A percentile compares a stretch with the other conserved stretches of the same genome.
Conservation (phyloP, 2,329 filamentous ascomycete species). For the Fusarium redolens region DNA sequence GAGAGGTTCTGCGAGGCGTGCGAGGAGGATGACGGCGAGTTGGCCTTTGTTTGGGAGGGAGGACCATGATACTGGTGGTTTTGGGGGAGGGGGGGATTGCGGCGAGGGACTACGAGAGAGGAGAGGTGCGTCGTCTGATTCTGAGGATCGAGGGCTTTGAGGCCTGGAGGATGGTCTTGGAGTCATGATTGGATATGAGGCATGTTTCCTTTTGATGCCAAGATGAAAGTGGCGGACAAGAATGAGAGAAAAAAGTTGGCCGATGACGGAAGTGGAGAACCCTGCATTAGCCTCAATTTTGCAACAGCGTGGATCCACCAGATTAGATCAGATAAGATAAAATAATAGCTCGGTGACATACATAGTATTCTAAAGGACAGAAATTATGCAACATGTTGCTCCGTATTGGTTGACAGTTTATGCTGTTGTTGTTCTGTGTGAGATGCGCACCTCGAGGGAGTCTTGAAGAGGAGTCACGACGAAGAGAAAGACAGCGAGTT, state of each 20-base stretch:
- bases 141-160: not conserved
- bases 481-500: not conserved
- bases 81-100: fast-evolving
- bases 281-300: not conserved
- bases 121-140: not conserved
- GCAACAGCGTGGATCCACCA: not conserved
- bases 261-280: not conserved
- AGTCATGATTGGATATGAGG: fast-evolving
- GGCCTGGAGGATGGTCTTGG: not conserved
- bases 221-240: not conserved
- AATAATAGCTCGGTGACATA: fast-evolving
- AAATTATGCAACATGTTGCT: no score
- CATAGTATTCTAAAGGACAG: no score
- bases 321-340: not conserved
- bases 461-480: no score
- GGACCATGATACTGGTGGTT: not conserved
- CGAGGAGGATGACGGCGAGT: slow-evolving; percentile 79
- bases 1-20: slow-evolving; percentile 83
- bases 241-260: not conserved
- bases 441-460: not conserved
- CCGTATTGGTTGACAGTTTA: no score
- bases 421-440: not conserved
- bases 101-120: not conserved
- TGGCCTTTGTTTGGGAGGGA: slow-evolving; percentile 82
- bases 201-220: not conserved